Evolutionary conservation across 495 filamentous ascomycete genomes (phyloP).

Genomic region (Xylaria scruposa): DNA sequence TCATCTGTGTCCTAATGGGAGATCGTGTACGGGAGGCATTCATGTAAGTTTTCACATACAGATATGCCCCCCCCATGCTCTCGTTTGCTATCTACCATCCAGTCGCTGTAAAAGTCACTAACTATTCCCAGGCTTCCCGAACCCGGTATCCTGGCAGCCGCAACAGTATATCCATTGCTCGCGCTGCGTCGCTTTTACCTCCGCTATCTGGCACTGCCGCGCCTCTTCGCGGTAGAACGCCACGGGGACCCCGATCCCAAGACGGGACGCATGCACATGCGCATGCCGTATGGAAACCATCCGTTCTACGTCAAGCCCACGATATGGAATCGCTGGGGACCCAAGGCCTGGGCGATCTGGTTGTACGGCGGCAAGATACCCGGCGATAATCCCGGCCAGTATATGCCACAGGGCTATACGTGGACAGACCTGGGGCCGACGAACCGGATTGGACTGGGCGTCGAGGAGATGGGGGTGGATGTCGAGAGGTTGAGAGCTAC

Average conservation of each 20-base stretch:
- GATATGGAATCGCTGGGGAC: constrained; percentile 67
- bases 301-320: constrained; percentile 70
- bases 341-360: constrained; percentile 59
- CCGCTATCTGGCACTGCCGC: constrained; percentile 63
- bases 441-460: constrained; percentile 62
- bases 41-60: constrained; percentile 66
- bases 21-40: constrained; percentile 68
- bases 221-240: constrained; percentile 52
- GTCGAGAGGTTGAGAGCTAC: constrained; percentile 28
- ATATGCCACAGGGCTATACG: constrained; percentile 64
- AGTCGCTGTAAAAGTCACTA: too few species aligned
- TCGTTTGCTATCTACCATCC: too few species aligned
- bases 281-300: constrained; percentile 56
- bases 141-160: constrained; percentile 32
- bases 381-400: constrained; percentile 63
- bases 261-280: constrained; percentile 48
- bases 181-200: constrained; percentile 58
- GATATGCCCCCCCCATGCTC: too few species aligned
- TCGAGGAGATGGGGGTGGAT: constrained; percentile 50
- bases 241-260: constrained; percentile 53
- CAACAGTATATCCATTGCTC: constrained; percentile 44
- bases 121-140: constrained; percentile 36
- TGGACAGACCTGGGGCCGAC: constrained; percentile 65
- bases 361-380: constrained; percentile 63
- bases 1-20: constrained; percentile 67